Base-by-base conservation (phyloP, 805 yeast genomes). In the Lipomyces kockii region DNA sequence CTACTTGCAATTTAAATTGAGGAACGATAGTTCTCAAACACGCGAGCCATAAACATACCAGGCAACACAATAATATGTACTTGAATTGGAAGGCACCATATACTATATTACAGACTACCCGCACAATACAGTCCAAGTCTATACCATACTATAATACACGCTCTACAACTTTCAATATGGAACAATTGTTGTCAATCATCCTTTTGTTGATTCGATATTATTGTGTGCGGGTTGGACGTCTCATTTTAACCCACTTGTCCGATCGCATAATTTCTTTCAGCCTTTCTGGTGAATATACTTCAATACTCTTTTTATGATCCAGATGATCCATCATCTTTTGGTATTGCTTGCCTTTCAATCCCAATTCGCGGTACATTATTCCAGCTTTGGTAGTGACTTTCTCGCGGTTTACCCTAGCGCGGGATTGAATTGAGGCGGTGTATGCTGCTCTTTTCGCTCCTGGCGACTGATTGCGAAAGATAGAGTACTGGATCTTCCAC, bases 341-440 rank as follows among this genome's bases (percentile, higher is more conserved):
- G 59, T 76, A 68, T 61, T 51, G 64, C n/a, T 53, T 58, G 6
- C 83, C 82, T 39, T 73, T 72, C 49, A 71, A 66, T 22, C 79
- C 77, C 49, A 77, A 72, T 6, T 64, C 54, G 27, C 84, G 73
- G 51, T 43, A 43, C 49, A 43, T 43, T 17, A 43, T 43, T 17
- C 49, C 22, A 80, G 69, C 3, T 66, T 60, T 27, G 59, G 54
- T 61, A 76, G 79, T 17, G 27, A 25, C 29, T 9, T 20, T 27
- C 22, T n/a, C 29, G 27, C 34, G 60, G 51, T 11, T 22, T 22
- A 12, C 35, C 22, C 3, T 17, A 12, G 51, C 39, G 53, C 22
- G 35, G 17, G 37, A 17, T 17, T 34, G 27, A 52, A n/a, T 53
- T 5, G 17, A 17, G 39, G 22, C 49, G 0, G 60, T 14, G 17